Evolutionary conservation across 1,284 basidiomycete genomes (phyloP).

Genomic region (Fistulinella cinereoalba): DNA sequence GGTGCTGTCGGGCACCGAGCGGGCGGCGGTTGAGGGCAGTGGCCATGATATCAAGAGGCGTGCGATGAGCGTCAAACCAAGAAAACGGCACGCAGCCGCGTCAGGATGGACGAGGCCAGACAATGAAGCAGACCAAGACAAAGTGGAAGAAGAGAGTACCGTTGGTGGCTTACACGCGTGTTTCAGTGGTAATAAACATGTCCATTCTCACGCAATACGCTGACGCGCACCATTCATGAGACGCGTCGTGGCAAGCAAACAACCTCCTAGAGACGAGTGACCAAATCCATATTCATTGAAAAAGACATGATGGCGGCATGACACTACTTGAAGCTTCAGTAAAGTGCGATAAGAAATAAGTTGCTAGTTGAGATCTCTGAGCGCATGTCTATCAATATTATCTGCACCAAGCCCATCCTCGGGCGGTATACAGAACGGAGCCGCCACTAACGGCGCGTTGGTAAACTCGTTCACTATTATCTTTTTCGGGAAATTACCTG

Average conservation of each 20-base stretch:
- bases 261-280: neutral
- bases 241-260: conserved; percentile 15
- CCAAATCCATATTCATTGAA: neutral
- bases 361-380: conserved; percentile 27
- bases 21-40: conserved; percentile 44
- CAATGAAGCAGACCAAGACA: neutral
- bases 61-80: conserved; percentile 1
- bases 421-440: conserved; percentile 12
- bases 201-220: conserved; percentile 30
- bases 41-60: conserved; percentile 31
- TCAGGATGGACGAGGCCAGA: neutral
- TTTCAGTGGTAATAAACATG: conserved; percentile 13
- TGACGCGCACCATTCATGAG: conserved; percentile 17
- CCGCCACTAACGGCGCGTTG: neutral
- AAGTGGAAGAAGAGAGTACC: conserved; percentile 7
- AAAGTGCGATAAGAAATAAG: neutral
- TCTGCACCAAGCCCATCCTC: conserved; percentile 12
- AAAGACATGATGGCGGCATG: neutral
- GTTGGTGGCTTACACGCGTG: conserved; percentile 7
- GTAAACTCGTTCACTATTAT: conserved; percentile 6
- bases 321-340: conserved; percentile 1
- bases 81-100: conserved; percentile 1
- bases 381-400: conserved; percentile 25
- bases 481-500: conserved; percentile 20
- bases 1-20: conserved; percentile 33